Conservation (phyloP, 1,139 yeast genomes). For the Candida neerlandica region DNA sequence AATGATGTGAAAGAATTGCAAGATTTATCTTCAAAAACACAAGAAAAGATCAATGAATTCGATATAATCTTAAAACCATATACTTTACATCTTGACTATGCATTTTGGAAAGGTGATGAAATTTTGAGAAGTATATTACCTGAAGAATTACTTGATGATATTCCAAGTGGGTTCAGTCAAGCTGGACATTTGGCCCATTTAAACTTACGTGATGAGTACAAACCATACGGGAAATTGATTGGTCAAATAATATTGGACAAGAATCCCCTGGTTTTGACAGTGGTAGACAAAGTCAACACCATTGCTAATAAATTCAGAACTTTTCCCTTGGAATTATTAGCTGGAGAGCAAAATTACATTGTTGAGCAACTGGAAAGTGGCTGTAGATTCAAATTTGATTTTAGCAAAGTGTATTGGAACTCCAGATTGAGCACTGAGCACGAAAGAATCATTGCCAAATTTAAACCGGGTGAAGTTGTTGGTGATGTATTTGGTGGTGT, state of each 20-base stretch:
- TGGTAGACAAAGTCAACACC: constrained; percentile 89
- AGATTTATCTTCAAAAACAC: constrained; percentile 45
- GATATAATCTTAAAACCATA: constrained; percentile 55
- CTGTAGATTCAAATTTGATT: constrained; percentile 84
- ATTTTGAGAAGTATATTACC: constrained; percentile 79
- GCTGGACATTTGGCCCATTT: constrained; percentile 97
- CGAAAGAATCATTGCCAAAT: constrained; percentile 67
- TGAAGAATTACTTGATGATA: constrained; percentile 63
- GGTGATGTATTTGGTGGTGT: constrained; percentile 99
- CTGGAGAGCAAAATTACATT: constrained; percentile 71
- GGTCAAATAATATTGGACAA: constrained; percentile 93
- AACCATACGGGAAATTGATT: constrained; percentile 77
- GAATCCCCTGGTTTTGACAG: constrained; percentile 76
- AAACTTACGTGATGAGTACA: constrained; percentile 80
- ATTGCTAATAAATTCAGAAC: constrained; percentile 90
- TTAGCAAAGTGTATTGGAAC: constrained; percentile 96
- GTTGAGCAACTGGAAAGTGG: constrained; percentile 91
- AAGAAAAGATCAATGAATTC: constrained; percentile 47
- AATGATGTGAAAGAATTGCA: constrained; percentile 15
- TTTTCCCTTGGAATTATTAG: constrained; percentile 89
- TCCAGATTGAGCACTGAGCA: constrained; percentile 94
- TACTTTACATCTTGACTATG: constrained; percentile 61
- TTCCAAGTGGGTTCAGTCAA: constrained; percentile 89
- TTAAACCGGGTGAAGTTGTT: constrained; percentile 69
- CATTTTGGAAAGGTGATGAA: constrained; percentile 89